Evolutionary conservation across 371 early-diverging fungal genomes (phyloP), one percentile per base, ranked within the genome.

Genomic region (Actinomortierella wolfii): DNA sequence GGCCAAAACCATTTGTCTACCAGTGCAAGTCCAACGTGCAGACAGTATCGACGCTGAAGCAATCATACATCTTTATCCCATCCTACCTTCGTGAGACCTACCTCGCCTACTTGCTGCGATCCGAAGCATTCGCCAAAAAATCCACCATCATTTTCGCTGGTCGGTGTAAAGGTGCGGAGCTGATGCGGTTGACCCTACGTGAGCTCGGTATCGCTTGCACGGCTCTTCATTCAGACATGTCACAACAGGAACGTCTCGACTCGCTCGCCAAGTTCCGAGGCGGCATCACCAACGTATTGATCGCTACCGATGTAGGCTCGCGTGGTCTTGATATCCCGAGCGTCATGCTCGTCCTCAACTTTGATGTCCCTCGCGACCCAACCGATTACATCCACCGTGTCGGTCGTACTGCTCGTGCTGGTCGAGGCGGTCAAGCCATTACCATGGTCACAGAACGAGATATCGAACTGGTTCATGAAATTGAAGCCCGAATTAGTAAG

Each of bases 291-390:
- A 87, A 86, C 26, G 86, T 97, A 9, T 78, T 99, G 54, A 86
- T 99, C 21, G 93, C 97, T 14, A 99, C 99, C 0, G 99, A 99
- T 78, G 98, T 99, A 14, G 99, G 94, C 44, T 90, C 92, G 78
- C 89, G 99, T 83, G 99, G 99, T 78, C 82, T 99, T 48, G 99
- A 99, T 87, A 99, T 99, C 60, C 97, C 97, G 13, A 83, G 91
- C 0, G 99, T 99, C 6, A 88, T 96, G 57, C 73, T 93, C 46
- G 99, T 99, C 7, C 78, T 99, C 56, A 99, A 99, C 67, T 97
- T 92, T 77, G 97, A 99, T 76, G 82, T 99, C 11, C 99, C 99
- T n/a, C 88, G 93, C n/a, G 94, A 95, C 74, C 91, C 97, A 8
- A 92, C 95, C 44, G 97, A 97, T 63, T 99, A 99, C 73, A 92